Conservation (phyloP, 495 filamentous ascomycete genomes). For the Neurospora pannonica region DNA sequence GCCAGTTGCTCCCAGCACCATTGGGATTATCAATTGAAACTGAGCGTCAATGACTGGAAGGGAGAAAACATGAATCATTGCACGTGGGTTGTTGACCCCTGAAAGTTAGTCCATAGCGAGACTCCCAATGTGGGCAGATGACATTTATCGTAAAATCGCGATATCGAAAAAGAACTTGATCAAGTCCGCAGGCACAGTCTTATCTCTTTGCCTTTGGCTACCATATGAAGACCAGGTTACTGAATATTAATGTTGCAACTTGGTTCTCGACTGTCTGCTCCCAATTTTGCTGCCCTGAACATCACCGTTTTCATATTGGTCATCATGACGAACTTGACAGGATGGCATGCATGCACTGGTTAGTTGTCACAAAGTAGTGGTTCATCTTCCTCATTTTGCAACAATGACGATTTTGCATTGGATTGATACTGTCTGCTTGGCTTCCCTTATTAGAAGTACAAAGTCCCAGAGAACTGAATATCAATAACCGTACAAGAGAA, state of each 20-base stretch:
- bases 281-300: not conserved
- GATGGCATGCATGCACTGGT: not conserved
- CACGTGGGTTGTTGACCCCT: not conserved
- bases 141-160: not conserved
- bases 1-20: not conserved
- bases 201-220: not conserved
- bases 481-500: slow-evolving; percentile 20
- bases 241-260: not conserved
- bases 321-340: not conserved
- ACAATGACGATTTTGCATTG: slow-evolving; percentile 9
- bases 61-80: not conserved
- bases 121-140: not conserved
- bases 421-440: slow-evolving; percentile 16
- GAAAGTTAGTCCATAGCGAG: not conserved
- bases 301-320: not conserved
- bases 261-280: not conserved
- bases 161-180: not conserved
- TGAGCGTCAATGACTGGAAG: not conserved
- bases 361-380: not conserved
- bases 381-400: not conserved
- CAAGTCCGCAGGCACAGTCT: not conserved
- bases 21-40: not conserved
- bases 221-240: not conserved
- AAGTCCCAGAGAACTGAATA: slow-evolving; percentile 11
- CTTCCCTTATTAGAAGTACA: slow-evolving; percentile 11